These are phyloP conservation scores for Ceraceosorus bombacis DNA, from an alignment of 1,284 basidiomycete species.

Conservation along the genomic window DNA sequence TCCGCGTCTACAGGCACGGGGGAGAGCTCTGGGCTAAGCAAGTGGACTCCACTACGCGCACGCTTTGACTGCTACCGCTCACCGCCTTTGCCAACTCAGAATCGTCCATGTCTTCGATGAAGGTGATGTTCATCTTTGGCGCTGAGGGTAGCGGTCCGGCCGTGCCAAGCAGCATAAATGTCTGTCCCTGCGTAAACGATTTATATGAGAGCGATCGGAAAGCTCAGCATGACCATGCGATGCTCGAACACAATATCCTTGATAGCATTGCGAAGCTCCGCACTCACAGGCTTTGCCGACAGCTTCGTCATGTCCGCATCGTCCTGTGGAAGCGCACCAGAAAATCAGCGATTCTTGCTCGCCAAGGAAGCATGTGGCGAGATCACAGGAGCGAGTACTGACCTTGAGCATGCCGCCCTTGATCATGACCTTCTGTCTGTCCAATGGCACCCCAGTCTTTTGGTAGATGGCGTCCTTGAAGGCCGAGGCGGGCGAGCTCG, in stretches of 20 bases:
- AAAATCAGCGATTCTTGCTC: not conserved
- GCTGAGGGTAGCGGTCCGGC: slow-evolving; percentile 84
- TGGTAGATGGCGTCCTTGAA: slow-evolving; percentile 80
- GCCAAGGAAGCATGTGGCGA: no score
- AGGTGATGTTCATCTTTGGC: slow-evolving; percentile 54
- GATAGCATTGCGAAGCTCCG: not conserved
- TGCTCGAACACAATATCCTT: not conserved
- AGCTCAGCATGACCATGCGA: no score
- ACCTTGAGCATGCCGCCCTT: slow-evolving; percentile 80
- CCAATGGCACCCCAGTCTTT: slow-evolving; percentile 72
- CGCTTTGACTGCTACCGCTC: slow-evolving; percentile 48
- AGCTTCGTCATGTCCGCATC: slow-evolving; percentile 77
- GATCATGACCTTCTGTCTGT: slow-evolving; percentile 94
- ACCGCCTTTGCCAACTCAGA: slow-evolving; percentile 70
- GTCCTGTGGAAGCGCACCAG: slow-evolving; percentile 55
- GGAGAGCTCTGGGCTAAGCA: not conserved
- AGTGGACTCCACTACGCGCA: slow-evolving; percentile 5
- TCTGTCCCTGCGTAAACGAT: slow-evolving; percentile 29
- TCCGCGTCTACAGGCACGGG: not conserved
- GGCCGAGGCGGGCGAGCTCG: slow-evolving; percentile 59
- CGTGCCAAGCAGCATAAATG: slow-evolving; percentile 57
- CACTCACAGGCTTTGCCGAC: slow-evolving; percentile 62
- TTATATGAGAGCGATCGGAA: not conserved
- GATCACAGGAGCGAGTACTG: not conserved
- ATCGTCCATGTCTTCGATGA: slow-evolving; percentile 81